Evolutionary conservation across 331 rosid species (phyloP).

Genomic region (Rhamnella rubrinervis): DNA sequence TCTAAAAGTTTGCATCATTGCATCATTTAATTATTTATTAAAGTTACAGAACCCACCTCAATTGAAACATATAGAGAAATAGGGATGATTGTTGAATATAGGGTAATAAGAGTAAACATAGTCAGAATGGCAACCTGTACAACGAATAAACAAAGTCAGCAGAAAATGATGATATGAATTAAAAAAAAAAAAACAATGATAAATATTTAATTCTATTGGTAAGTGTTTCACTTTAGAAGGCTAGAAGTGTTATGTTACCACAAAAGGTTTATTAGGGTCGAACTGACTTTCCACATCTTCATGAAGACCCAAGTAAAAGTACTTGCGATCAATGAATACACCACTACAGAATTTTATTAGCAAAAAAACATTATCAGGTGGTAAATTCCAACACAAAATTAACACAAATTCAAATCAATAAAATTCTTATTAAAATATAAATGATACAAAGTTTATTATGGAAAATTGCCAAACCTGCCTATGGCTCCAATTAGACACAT

Average conservation of each 20-base stretch:
- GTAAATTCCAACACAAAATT: neutral
- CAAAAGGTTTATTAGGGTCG: slow-evolving; percentile 70
- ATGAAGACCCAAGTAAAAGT: slow-evolving; percentile 75
- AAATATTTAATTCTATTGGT: neutral
- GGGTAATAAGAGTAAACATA: slow-evolving; percentile 89
- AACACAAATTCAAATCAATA: neutral
- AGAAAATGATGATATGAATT: slow-evolving; percentile 7
- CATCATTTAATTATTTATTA: neutral
- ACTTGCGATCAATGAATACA: slow-evolving; percentile 60
- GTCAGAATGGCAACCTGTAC: slow-evolving; percentile 78
- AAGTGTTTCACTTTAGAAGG: slow-evolving; percentile 20
- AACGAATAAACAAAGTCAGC: slow-evolving; percentile 26
- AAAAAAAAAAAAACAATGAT: slow-evolving; percentile 4
- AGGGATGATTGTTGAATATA: slow-evolving; percentile 92
- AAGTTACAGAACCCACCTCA: slow-evolving; percentile 63
- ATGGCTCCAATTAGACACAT: slow-evolving; percentile 89
- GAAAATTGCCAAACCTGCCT: slow-evolving; percentile 59
- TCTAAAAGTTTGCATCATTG: too few relatives aligned
- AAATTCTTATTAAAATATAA: neutral
- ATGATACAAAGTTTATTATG: neutral
- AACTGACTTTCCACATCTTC: slow-evolving; percentile 63
- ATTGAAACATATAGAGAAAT: slow-evolving; percentile 96
- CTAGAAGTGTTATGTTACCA: slow-evolving; percentile 50
- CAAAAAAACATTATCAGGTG: slow-evolving; percentile 26
- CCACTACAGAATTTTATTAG: slow-evolving; percentile 55